These are phyloP conservation scores for Rutstroemia sp. DNA, from an alignment of 2,329 filamentous ascomycete species.

Conservation along the genomic window DNA sequence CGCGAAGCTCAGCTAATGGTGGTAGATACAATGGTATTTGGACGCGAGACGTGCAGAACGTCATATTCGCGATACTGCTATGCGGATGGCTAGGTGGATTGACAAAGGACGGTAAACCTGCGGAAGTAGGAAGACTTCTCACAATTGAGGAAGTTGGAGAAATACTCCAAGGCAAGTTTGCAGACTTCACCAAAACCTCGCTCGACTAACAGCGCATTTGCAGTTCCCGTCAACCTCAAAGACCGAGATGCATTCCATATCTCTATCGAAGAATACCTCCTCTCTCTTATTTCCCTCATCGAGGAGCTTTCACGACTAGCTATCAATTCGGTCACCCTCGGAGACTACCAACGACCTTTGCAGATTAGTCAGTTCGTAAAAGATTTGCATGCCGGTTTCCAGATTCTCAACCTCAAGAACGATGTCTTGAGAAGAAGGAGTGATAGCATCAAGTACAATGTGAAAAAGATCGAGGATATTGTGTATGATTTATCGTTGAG, in stretches of 20 bases:
- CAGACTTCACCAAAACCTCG: neutral
- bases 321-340: conserved; percentile 88
- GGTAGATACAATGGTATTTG: conserved; percentile 73
- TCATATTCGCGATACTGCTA: conserved; percentile 51
- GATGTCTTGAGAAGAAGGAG: conserved; percentile 80
- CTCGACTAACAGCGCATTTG: conserved; percentile 9
- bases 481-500: conserved; percentile 91
- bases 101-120: conserved; percentile 41
- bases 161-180: conserved; percentile 53
- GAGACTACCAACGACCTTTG: conserved; percentile 78
- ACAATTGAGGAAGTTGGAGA: conserved; percentile 83
- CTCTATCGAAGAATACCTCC: conserved; percentile 94
- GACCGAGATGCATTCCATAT: conserved; percentile 87
- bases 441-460: conserved; percentile 92
- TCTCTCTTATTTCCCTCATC: conserved; percentile 77
- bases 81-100: conserved; percentile 76
- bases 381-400: conserved; percentile 91
- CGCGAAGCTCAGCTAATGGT: conserved; percentile 6
- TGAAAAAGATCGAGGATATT: conserved; percentile 97
- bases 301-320: conserved; percentile 88
- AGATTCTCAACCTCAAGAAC: conserved; percentile 96
- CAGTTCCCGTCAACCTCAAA: conserved; percentile 87
- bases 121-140: conserved; percentile 59
- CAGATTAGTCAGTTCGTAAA: conserved; percentile 90
- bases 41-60: conserved; percentile 76